Percentiles rank a stretch among this genome's conserved stretches.
phyloP scores from a whole-genome alignment of 345 rosid species.

The Eucalyptus leucophloia region DNA sequence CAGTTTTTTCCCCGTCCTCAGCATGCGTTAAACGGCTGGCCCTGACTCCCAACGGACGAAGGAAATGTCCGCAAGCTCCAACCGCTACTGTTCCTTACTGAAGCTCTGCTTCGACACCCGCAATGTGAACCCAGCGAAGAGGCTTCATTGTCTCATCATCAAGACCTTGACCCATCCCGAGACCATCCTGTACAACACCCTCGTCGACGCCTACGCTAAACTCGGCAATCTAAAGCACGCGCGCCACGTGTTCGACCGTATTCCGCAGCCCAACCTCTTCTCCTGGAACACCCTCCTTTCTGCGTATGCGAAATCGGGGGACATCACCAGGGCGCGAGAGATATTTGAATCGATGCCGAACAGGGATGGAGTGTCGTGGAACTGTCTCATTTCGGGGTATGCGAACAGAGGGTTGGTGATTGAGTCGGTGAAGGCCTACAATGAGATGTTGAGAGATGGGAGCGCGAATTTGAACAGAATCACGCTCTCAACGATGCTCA shows the following conservation, averaged over 20 bases:
- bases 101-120: conserved; percentile 39
- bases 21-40: neutral
- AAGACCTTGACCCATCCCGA: conserved; percentile 38
- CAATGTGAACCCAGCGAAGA: conserved; percentile 30
- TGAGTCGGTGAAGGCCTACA: conserved; percentile 48
- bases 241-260: conserved; percentile 50
- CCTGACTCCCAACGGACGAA: neutral
- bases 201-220: conserved; percentile 23
- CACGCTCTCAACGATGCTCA: conserved; percentile 62
- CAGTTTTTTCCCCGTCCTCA: neutral
- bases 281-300: conserved; percentile 87
- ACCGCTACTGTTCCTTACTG: conserved; percentile 36
- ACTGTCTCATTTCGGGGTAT: conserved; percentile 65
- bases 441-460: conserved; percentile 53
- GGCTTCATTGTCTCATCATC: conserved; percentile 45
- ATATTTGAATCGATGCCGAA: conserved; percentile 42
- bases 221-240: conserved; percentile 41
- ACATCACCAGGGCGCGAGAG: conserved; percentile 31
- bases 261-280: conserved; percentile 41
- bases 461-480: conserved; percentile 43
- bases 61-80: neutral
- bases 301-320: conserved; percentile 63
- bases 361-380: conserved; percentile 81
- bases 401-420: conserved; percentile 25
- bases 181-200: conserved; percentile 41